Base-by-base conservation (phyloP, 257 asterid species). In the Linaria vulgaris region DNA sequence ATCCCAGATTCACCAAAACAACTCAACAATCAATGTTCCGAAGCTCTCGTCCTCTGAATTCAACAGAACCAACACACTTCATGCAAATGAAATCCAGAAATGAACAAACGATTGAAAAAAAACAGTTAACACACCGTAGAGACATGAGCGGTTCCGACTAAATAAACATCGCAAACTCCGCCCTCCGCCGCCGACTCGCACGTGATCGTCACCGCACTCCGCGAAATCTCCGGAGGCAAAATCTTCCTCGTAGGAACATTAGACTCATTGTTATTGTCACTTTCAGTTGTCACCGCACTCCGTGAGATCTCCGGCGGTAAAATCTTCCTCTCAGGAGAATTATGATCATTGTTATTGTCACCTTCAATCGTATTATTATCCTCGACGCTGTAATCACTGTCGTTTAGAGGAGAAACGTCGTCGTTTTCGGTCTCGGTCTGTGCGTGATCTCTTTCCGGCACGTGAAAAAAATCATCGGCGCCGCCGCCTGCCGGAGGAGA, bases 81-180 rank as follows among this genome's bases (percentile, higher is more conserved):
- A 27, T 38, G 17, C 17, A 30, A 34, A 3, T 45, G 71, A 56
- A 17, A 15, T 10, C 0, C 20, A 41, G 12, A 39, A 45, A 23
- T 12, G 15, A 8, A 50, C 12, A 11, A 31, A 34, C 1, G 51
- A 30, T 11, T 44, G 21, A n/a, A 46, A 54, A 0, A 20, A 3
- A 20, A 15, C 50, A 16, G 11, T n/a, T n/a, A 30, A 27, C n/a
- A 49, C 79, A 91, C 96, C 88, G 75, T 47, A 43, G 98, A 89
- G 67, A 89, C 97, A 65, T 92, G 97, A 27, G 95, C 95, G 2
- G 97, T 92, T 27, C 99, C 97, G 38, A 89, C 87, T 71, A 92
- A 52, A 76, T 87, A 87, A 38, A 92, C 94, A 69, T 92, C 94
- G 68, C 97, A 89, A 61, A 80, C 66, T 61, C 94, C 97, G 20